phyloP scores from a whole-genome alignment of 2,329 filamentous ascomycete species.

The Pseudopyricularia javanii region DNA sequence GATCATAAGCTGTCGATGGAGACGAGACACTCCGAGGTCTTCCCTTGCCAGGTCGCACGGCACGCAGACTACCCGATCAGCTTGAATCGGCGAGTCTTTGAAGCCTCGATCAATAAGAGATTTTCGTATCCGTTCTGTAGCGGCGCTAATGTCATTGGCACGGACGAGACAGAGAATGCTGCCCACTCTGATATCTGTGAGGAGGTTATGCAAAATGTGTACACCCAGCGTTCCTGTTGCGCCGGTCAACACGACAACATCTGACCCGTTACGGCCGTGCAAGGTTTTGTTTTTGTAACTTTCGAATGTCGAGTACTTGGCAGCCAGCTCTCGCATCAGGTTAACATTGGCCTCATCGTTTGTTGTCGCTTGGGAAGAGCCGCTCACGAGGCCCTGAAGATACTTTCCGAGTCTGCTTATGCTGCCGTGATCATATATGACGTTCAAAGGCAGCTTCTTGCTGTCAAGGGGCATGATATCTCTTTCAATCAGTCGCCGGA shows the following conservation, averaged over 20 bases:
- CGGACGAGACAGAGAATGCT: not conserved
- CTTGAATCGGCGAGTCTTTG: not conserved
- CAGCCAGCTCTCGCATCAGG: not conserved
- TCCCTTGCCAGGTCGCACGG: not conserved
- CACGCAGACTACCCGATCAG: not conserved
- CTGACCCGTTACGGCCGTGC: not conserved
- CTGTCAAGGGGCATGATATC: not conserved
- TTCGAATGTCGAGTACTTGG: not conserved
- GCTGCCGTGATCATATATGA: not conserved
- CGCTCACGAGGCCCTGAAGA: not conserved
- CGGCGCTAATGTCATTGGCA: not conserved
- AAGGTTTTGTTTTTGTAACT: not conserved
- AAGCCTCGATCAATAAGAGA: not conserved
- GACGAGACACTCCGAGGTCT: not conserved
- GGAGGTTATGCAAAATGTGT: not conserved
- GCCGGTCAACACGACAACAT: not conserved
- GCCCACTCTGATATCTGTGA: not conserved
- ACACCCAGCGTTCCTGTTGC: not conserved
- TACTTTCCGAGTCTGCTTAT: not conserved
- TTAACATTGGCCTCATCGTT: not conserved
- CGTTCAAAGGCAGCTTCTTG: not conserved
- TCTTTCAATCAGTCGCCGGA: constrained; percentile 23
- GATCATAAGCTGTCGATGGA: not conserved
- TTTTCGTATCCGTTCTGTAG: not conserved
- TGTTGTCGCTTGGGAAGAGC: not conserved